Evolutionary conservation across 73 alveolate genomes (phyloP).

Genomic region (Stentor coeruleus): DNA sequence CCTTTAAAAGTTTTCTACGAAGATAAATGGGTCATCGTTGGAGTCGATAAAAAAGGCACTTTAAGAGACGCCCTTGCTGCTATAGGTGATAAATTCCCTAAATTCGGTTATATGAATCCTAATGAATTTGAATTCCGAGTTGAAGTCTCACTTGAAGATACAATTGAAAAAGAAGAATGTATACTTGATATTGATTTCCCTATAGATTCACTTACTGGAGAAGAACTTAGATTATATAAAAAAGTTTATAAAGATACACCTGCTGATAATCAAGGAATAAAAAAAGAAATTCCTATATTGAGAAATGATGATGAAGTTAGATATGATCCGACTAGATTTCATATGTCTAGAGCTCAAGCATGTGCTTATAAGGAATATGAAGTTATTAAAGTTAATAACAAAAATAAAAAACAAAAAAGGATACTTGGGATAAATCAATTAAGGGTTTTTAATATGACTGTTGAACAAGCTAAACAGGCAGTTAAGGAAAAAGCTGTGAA

Average conservation of each 20-base stretch:
- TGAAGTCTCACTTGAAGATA: not conserved
- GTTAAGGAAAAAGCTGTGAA: not conserved
- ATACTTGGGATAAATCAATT: constrained; percentile 17
- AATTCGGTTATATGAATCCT: not conserved
- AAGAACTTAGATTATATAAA: not conserved
- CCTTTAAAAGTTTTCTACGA: not conserved
- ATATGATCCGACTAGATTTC: not conserved
- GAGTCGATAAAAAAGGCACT: not conserved
- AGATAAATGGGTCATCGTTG: not conserved
- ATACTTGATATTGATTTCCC: constrained; percentile 2
- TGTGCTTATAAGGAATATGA: constrained; percentile 24
- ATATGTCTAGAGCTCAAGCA: constrained; percentile 25
- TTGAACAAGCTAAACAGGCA: not conserved
- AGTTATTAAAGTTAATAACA: not conserved
- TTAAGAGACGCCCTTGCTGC: not conserved
- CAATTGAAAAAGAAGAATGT: constrained; percentile 12
- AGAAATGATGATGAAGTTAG: constrained; percentile 4
- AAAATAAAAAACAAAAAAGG: constrained; percentile 1
- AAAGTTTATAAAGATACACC: constrained; percentile 2
- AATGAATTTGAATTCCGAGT: not conserved
- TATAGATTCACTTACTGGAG: not conserved
- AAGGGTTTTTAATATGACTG: constrained; percentile 13
- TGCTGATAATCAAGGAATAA: not conserved
- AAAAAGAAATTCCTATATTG: not conserved
- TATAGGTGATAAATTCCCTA: not conserved